These are phyloP conservation scores for Sporothrix brunneoviolacea DNA, from an alignment of 2,329 filamentous ascomycete genomes.

Conservation along the genomic window DNA sequence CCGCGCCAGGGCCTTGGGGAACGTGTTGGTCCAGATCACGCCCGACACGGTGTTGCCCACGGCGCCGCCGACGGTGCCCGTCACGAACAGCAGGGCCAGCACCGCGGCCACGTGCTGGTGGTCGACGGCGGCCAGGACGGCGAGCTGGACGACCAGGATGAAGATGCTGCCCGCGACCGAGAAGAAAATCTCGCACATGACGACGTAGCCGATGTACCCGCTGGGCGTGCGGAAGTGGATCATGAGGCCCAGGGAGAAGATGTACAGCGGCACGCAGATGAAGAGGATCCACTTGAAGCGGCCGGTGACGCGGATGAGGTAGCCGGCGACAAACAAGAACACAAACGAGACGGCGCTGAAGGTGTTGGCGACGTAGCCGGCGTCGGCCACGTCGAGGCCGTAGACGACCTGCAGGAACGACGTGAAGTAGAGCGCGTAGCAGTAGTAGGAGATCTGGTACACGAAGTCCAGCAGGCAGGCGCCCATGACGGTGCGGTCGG, in stretches of 20 bases:
- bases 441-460: constrained; percentile 14
- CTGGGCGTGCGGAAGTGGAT: constrained; percentile 48
- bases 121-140: constrained; percentile 8
- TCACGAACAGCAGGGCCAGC: constrained; percentile 19
- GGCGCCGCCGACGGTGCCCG: constrained; percentile 51
- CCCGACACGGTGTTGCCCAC: constrained; percentile 53
- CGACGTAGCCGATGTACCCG: constrained; percentile 42
- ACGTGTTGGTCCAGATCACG: constrained; percentile 54
- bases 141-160: constrained; percentile 6
- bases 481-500: constrained; percentile 46
- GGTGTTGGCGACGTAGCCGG: constrained; percentile 44
- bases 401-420: constrained; percentile 50
- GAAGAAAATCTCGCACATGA: constrained; percentile 50
- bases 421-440: constrained; percentile 38
- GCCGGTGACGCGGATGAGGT: constrained; percentile 40
- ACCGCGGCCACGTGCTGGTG: constrained; percentile 10
- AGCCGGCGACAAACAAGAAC: constrained; percentile 37
- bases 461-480: constrained; percentile 37
- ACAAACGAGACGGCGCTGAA: constrained; percentile 29
- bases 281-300: constrained; percentile 39
- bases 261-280: constrained; percentile 48
- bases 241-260: constrained; percentile 48
- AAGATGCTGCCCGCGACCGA: constrained; percentile 6
- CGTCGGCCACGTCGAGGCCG: constrained; percentile 39
- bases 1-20: constrained; percentile 41